phyloP scores from a whole-genome alignment of 108 stramenopile species.

The Cyclotella distinguenda region DNA sequence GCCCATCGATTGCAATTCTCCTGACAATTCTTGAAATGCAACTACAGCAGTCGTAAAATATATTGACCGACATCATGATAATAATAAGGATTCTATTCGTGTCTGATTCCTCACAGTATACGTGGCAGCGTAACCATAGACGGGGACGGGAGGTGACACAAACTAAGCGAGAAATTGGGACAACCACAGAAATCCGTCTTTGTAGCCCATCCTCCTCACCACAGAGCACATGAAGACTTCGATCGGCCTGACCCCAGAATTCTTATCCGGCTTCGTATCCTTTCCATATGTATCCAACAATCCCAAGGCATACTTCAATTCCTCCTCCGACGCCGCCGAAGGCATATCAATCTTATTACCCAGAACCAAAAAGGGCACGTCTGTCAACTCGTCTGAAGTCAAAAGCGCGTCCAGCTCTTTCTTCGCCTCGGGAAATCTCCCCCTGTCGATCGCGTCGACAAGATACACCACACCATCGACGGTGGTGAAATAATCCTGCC shows the following conservation, averaged over 20 bases:
- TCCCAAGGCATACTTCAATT: conserved; percentile 95
- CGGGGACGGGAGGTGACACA: background rate
- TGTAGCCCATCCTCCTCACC: conserved; percentile 97
- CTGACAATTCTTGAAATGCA: too few species aligned
- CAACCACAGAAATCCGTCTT: conserved; percentile 98
- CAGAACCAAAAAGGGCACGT: conserved; percentile 97
- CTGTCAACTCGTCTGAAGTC: conserved; percentile 89
- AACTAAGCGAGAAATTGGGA: conserved; percentile 89
- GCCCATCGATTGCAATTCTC: too few species aligned
- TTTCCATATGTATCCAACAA: conserved; percentile 98
- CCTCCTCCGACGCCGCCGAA: conserved; percentile 93
- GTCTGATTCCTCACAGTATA: too few species aligned
- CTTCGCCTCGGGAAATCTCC: conserved; percentile 98
- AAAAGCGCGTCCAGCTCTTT: conserved; percentile 95
- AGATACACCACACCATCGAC: conserved; percentile 98
- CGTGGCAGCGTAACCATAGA: too few species aligned
- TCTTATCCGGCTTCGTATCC: conserved; percentile 87
- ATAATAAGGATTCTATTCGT: too few species aligned
- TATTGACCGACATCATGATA: too few species aligned
- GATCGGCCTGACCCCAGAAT: conserved; percentile 88
- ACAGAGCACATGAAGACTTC: conserved; percentile 99
- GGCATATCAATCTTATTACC: conserved; percentile 99
- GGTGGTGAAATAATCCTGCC: conserved; percentile 96
- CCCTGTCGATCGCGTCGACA: conserved; percentile 93
- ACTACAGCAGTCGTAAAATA: too few species aligned